Conservation (phyloP, 306 rosid genomes). For the Quercus wislizeni region DNA sequence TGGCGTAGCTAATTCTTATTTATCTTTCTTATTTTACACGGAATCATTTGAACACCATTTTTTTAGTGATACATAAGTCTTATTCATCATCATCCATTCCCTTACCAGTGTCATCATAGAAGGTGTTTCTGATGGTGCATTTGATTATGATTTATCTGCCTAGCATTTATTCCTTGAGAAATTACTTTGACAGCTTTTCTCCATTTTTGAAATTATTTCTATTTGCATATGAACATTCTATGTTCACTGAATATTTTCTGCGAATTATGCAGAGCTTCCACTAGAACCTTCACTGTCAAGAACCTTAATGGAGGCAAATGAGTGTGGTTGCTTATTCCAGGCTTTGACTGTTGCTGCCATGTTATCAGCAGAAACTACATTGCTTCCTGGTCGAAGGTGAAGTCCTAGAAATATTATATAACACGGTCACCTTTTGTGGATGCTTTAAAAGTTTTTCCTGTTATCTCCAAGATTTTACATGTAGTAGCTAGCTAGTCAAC, state of each 20-base stretch:
- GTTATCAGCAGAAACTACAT: slow-evolving; percentile 83
- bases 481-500: background rate
- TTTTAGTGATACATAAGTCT: background rate
- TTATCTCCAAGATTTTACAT: background rate
- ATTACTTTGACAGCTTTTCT: background rate
- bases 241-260: slow-evolving; percentile 19
- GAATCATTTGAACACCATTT: background rate
- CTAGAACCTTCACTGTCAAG: slow-evolving; percentile 95
- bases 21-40: background rate
- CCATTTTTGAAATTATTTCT: slow-evolving; percentile 8
- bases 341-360: slow-evolving; percentile 95
- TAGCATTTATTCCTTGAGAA: background rate
- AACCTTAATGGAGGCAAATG: slow-evolving; percentile 86
- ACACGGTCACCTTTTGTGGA: background rate
- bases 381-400: slow-evolving; percentile 83
- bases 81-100: background rate
- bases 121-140: background rate
- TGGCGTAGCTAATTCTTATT: background rate
- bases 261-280: slow-evolving; percentile 74
- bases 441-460: background rate
- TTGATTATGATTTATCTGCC: background rate
- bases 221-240: slow-evolving; percentile 8
- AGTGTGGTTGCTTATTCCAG: slow-evolving; percentile 74
- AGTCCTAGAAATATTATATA: slow-evolving; percentile 3
- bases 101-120: background rate